These are phyloP conservation scores for Pseudofabraea citricarpa DNA, from an alignment of 2,329 filamentous ascomycete species.

Conservation along the genomic window DNA sequence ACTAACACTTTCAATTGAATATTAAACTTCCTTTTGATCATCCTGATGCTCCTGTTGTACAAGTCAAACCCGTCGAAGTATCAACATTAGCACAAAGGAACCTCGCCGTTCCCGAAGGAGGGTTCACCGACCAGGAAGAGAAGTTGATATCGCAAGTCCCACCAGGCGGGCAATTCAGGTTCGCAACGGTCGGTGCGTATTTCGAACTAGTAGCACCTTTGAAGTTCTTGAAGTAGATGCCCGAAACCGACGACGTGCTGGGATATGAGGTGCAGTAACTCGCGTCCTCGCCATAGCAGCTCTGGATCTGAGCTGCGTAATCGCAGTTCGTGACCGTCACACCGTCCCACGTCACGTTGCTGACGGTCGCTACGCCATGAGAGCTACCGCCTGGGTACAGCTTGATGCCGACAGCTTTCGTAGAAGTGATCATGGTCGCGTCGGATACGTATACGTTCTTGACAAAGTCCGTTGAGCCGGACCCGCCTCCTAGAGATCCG, in stretches of 20 bases:
- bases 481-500: conserved; percentile 37
- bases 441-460: conserved; percentile 36
- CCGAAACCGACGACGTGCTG: conserved; percentile 29
- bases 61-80: neutral
- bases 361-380: conserved; percentile 33
- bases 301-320: conserved; percentile 41
- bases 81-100: neutral
- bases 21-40: too few species aligned
- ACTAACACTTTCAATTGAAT: too few species aligned
- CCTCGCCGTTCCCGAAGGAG: neutral
- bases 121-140: neutral
- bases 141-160: conserved; percentile 34
- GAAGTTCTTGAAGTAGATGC: conserved; percentile 32
- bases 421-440: conserved; percentile 35
- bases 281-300: conserved; percentile 34
- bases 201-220: conserved; percentile 33
- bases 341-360: conserved; percentile 36
- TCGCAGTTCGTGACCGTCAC: conserved; percentile 33
- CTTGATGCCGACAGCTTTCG: conserved; percentile 43
- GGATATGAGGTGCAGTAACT: conserved; percentile 32
- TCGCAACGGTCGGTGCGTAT: conserved; percentile 30
- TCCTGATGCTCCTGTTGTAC: neutral
- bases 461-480: conserved; percentile 32
- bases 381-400: conserved; percentile 33
- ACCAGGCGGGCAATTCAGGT: conserved; percentile 32